Base-by-base conservation (phyloP, 768 basidiomycete species). In the Ephemerocybe angulata region DNA sequence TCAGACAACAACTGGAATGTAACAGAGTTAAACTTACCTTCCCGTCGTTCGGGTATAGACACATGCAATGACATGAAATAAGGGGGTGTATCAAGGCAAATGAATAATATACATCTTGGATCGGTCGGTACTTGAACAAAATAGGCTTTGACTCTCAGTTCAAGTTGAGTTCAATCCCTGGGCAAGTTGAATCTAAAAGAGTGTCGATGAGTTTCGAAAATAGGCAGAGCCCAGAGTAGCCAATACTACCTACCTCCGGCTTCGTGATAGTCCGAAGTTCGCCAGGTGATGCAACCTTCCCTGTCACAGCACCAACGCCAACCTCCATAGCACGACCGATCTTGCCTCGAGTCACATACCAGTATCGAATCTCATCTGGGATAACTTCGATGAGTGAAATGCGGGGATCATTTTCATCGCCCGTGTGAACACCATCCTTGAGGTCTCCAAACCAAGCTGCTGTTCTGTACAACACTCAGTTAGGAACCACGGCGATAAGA, bases 391-490 rank as follows among this genome's bases (percentile, higher is more conserved):
- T 90, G 31, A 90, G 67, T 6, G 85, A 78, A 3, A 97, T 79
- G 24, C 93, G 82, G 1, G 93, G 90, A 59, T 96, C 94, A 44
- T 77, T 72, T 28, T 78, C 78, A 61, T 87, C 82, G n/a, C 93
- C 93, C 62, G 83, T 86, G 68, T 94, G 93, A 5, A 87, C 72
- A 17, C 89, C 90, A 59, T 96, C 93, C 29, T 86, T 85, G 52
- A 94, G 75, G 65, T 96, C 87, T 33, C 90, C 91, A 62, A 95
- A 95, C 79, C 91, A 97, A 0, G 86, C 87, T 8, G 79, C 67
- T 29, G 82, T 75, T 2, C 87, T 90, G 46, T 21, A 8, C 1
- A 38, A 44, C 43, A n/a, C 24, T 15, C 11, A 31, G 41, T 17
- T 29, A 28, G 30, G 10, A 24, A 51, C 24, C 33, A 29, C 25